A percentile compares a stretch with the other conserved stretches of the same genome.
phyloP scores from a whole-genome alignment of 75 land plant genomes.

The Pinus tabuliformis region DNA sequence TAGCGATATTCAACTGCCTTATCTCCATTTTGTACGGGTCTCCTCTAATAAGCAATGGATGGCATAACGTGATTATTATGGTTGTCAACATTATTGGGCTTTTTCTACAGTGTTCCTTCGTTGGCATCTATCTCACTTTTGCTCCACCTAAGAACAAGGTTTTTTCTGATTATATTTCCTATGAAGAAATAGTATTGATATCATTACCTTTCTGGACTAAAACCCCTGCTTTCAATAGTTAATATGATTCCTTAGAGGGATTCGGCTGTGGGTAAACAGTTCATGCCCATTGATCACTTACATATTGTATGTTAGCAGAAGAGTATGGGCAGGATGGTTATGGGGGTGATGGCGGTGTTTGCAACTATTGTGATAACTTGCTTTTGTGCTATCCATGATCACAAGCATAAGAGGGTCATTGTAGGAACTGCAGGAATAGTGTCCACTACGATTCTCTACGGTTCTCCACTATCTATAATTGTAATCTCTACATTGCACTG shows the following conservation, averaged over 20 bases:
- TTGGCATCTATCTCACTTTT: background rate
- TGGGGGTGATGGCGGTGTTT: background rate
- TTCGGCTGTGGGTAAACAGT: no score
- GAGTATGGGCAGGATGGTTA: background rate
- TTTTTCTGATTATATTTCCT: background rate
- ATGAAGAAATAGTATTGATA: no score
- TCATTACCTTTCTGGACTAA: no score
- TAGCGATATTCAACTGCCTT: background rate
- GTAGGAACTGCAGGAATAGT: slow-evolving; percentile 6
- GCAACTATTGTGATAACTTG: background rate
- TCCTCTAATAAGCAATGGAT: background rate
- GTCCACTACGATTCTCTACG: background rate
- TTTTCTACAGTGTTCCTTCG: background rate
- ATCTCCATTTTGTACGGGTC: background rate
- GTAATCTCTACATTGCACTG: no score
- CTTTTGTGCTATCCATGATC: background rate
- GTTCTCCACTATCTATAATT: background rate
- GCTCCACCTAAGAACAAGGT: background rate
- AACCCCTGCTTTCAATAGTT: no score
- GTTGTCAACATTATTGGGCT: background rate
- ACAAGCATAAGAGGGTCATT: background rate
- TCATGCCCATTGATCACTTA: no score
- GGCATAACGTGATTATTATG: background rate
- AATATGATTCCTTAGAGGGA: no score
- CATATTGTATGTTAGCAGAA: background rate